Evolutionary conservation across 176 grass and related monocot genomes (phyloP), one percentile per base, ranked within the genome.

Genomic region (Metroxylon sagu): DNA sequence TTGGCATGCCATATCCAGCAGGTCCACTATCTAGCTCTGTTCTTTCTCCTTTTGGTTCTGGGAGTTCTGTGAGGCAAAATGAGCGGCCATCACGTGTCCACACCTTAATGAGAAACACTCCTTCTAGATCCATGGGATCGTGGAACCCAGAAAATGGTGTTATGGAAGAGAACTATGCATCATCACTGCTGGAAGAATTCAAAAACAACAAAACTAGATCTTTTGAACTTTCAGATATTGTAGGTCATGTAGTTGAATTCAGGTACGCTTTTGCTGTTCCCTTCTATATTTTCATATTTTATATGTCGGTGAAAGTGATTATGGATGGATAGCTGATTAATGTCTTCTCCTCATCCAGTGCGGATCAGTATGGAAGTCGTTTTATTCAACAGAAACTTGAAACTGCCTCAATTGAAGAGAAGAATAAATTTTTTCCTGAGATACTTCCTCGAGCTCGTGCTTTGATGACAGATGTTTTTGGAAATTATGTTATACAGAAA

Each of bases 311-410:
- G 15, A 57, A 14, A 10, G 18, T 51, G 54, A 59, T 58, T 28
- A 76, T 77, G 26, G 8, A 70, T 28, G 71, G 29, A 62, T 52
- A 18, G 15, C 39, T 76, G 3, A 26, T 16, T 25, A 26, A 29
- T 68, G 62, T 4, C 62, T 62, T 64, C 65, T 19, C 19, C 14
- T 74, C 4, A 67, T 79, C 39, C 77, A 98, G 93, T 71, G 89
- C 84, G 66, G 93, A 98, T 69, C 93, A 98, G 66, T 92, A 88
- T 25, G 93, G 93, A 27, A 98, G 93, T 65, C 87, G 93, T 54
- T 98, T 98, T 83, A 98, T 98, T 75, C 93, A 98, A 68, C 93
- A 98, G 70, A 98, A 98, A 60, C 70, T 98, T 52, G 93, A 98
- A 77, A 92, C 78, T 30, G 81, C 87, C 67, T 82, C 93, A 57